Evolutionary conservation across 352 stramenopile species (phyloP).

Genomic region (Thraustochytrium striatum): DNA sequence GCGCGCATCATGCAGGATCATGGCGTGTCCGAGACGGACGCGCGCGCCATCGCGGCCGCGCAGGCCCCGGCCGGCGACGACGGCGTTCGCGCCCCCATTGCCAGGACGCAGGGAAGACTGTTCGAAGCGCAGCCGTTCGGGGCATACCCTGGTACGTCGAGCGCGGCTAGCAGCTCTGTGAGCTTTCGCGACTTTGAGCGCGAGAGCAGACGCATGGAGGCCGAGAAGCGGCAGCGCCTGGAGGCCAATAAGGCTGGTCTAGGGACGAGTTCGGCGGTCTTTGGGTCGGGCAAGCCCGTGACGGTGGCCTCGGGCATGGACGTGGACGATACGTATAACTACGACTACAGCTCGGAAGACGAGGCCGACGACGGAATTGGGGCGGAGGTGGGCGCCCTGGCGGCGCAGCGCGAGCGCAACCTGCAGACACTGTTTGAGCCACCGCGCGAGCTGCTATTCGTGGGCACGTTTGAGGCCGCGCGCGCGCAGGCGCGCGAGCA

Average conservation of each 20-base stretch:
- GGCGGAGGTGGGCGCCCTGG: too few relatives aligned
- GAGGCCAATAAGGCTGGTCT: background rate
- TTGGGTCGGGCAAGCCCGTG: background rate
- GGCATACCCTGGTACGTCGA: too few relatives aligned
- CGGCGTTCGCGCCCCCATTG: slow-evolving; percentile 29
- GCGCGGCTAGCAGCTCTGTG: background rate
- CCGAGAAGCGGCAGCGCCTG: background rate
- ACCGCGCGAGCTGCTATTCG: background rate
- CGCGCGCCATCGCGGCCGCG: slow-evolving; percentile 16
- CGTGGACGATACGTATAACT: background rate
- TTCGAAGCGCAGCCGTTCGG: background rate
- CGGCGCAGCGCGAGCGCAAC: background rate
- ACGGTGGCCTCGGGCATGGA: background rate
- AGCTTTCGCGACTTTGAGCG: slow-evolving; percentile 33
- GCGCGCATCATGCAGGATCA: slow-evolving; percentile 18
- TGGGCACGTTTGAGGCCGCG: slow-evolving; percentile 46
- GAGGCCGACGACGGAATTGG: too few relatives aligned
- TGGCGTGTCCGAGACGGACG: background rate
- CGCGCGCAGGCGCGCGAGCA: slow-evolving; percentile 55
- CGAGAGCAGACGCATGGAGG: background rate
- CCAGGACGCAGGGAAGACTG: background rate
- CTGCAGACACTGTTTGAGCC: slow-evolving; percentile 57
- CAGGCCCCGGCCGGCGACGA: background rate
- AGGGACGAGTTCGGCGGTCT: background rate
- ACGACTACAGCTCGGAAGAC: background rate